A percentile compares a stretch with the other conserved stretches of the same genome.
These are phyloP conservation scores for Yarrowia galli DNA, from an alignment of 1,139 yeast species.

Conservation along the genomic window DNA sequence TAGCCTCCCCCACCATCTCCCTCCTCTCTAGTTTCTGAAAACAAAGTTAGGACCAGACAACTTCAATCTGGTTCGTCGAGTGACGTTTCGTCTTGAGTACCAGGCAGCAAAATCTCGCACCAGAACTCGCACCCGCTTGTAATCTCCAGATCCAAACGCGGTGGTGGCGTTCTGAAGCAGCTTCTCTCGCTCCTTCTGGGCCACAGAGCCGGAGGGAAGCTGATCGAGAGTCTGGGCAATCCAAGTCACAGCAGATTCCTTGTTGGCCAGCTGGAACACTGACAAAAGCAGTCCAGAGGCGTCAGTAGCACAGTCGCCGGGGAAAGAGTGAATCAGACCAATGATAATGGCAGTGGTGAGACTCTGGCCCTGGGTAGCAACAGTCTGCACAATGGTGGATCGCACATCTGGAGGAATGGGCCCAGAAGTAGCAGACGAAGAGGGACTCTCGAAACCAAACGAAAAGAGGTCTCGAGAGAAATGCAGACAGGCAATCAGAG, in stretches of 20 bases:
- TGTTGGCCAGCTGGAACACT: constrained; percentile 62
- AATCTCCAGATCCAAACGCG: constrained; percentile 74
- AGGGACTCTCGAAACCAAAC: constrained; percentile 85
- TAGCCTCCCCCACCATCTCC: too few relatives aligned
- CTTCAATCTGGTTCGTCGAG: constrained; percentile 46
- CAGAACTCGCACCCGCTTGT: constrained; percentile 72
- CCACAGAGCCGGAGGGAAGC: constrained; percentile 67
- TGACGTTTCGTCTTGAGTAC: constrained; percentile 80
- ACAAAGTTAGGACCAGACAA: constrained; percentile 30
- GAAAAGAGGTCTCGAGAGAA: constrained; percentile 78
- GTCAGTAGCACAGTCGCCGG: constrained; percentile 72
- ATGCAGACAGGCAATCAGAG: constrained; percentile 73
- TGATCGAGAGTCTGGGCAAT: constrained; percentile 60
- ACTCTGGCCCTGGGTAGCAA: constrained; percentile 62
- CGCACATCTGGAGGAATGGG: constrained; percentile 63
- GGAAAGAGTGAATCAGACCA: constrained; percentile 77
- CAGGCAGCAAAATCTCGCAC: constrained; percentile 79
- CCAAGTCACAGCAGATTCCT: constrained; percentile 62
- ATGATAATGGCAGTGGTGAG: constrained; percentile 62
- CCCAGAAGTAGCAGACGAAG: constrained; percentile 70
- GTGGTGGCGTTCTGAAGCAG: constrained; percentile 62
- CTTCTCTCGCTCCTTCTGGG: constrained; percentile 68
- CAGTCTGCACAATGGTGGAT: constrained; percentile 56
- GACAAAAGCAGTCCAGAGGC: constrained; percentile 78
- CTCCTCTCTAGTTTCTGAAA: not conserved